Evolutionary conservation across 345 rosid species (phyloP), one percentile per base, ranked within the genome.

Genomic region (Iberis pinnata): DNA sequence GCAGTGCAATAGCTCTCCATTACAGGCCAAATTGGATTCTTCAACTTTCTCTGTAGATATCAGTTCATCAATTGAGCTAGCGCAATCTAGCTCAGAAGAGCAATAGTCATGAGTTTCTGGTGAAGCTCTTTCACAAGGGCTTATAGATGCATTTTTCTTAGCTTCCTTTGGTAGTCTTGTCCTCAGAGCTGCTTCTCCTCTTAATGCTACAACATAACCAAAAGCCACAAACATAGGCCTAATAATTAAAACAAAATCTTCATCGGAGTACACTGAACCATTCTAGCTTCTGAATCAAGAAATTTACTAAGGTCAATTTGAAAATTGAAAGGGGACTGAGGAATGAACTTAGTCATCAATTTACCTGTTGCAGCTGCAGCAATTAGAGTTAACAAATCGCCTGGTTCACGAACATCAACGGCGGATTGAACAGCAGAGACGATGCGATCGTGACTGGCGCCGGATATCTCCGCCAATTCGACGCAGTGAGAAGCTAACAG

Each of bases 361-460:
- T 12, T 74, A 87, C 98, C 96, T 56, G 98, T 92, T 15, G 93
- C 96, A n/a, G 98, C 96, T 14, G 96, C 88, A 12, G 98, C 98
- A 4, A 96, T 88, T 12, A 88, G 93, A 45, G 98, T 92, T 70
- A 81, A 49, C 18, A 92, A 77, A 77, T 88, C 96, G 3, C 98
- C 84, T 0, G 98, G 80, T 58, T 77, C 76, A 24, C 68, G 86
- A 63, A 88, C 73, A 61, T 88, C 93, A 3, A 88, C 81, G 8
- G 93, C 93, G 43, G 98, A 92, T 56, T 73, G 73, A 15, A 88
- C 93, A 4, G 75, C 84, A 22, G 84, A 56, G 56, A 82, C 81
- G 20, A 92, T 53, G 10, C 77, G 88, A 53, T 80, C 86, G 50
- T 76, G 93, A 61, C 71, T 83, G 12, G 89, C 89, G 32, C 98